Conservation (phyloP, 169 alveolate species). For the Plasmodium ovale region DNA sequence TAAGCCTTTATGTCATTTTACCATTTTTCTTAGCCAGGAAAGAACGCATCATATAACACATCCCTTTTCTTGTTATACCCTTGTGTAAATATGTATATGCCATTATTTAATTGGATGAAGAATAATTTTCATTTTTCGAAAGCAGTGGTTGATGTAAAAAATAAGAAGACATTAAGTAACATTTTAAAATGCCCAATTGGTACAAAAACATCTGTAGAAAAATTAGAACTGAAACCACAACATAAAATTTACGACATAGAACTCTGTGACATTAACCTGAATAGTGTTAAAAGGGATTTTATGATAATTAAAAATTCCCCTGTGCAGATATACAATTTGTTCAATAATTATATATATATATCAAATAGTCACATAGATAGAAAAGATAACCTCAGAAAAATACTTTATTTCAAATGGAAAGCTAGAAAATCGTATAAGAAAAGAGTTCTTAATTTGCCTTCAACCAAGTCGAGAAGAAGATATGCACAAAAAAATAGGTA, state of each 20-base stretch:
- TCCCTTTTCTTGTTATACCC: background rate
- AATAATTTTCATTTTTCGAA: conserved; percentile 23
- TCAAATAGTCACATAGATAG: conserved; percentile 14
- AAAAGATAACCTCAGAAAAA: conserved; percentile 21
- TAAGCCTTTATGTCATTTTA: background rate
- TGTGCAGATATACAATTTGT: conserved; percentile 6
- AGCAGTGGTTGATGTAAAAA: conserved; percentile 30
- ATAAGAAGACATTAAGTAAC: conserved; percentile 14
- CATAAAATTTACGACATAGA: conserved; percentile 11
- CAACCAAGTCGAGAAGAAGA: conserved; percentile 87
- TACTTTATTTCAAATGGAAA: conserved; percentile 80
- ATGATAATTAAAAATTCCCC: background rate
- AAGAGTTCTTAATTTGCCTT: conserved; percentile 82
- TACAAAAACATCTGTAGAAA: conserved; percentile 22
- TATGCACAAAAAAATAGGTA: conserved; percentile 84
- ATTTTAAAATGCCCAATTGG: conserved; percentile 14
- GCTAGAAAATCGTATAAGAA: conserved; percentile 86
- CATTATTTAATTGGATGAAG: conserved; percentile 13
- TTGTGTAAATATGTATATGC: conserved; percentile 48
- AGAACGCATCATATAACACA: background rate
- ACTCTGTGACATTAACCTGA: background rate
- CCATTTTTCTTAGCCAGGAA: background rate
- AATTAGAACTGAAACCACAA: conserved; percentile 14
- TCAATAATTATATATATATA: conserved; percentile 25
- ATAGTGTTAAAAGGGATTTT: background rate